Percentiles rank a stretch among this genome's conserved stretches.
Conservation (phyloP, 1,139 yeast genomes). For the Pichia sp. region DNA sequence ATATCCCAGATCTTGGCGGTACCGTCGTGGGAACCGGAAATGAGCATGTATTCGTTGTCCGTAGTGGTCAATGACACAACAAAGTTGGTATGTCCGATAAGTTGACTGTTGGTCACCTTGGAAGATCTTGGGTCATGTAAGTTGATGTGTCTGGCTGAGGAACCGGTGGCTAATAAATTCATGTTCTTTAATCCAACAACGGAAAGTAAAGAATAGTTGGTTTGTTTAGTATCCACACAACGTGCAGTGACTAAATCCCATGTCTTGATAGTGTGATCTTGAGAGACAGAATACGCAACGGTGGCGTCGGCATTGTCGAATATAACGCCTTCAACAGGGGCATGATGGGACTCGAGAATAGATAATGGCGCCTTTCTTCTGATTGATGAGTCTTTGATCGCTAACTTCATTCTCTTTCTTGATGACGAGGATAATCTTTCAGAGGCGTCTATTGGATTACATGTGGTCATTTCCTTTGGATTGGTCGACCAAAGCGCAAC, state of each 20-base stretch:
- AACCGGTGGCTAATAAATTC: constrained; percentile 83
- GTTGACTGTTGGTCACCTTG: constrained; percentile 60
- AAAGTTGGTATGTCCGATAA: constrained; percentile 89
- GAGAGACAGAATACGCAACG: constrained; percentile 92
- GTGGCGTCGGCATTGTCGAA: constrained; percentile 72
- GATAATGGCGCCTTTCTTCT: constrained; percentile 82
- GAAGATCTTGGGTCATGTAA: constrained; percentile 85
- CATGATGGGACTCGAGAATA: constrained; percentile 74
- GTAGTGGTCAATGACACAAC: constrained; percentile 81
- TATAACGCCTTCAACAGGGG: constrained; percentile 82
- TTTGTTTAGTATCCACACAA: constrained; percentile 82
- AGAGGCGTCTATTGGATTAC: constrained; percentile 49
- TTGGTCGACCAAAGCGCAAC: constrained; percentile 89
- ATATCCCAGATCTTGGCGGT: constrained; percentile 96
- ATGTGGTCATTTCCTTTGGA: constrained; percentile 78
- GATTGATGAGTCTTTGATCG: constrained; percentile 71
- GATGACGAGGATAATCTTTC: constrained; percentile 64
- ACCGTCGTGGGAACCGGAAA: constrained; percentile 94
- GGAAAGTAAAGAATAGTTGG: constrained; percentile 84
- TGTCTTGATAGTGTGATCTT: constrained; percentile 91
- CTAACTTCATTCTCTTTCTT: constrained; percentile 84
- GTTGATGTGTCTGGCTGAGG: constrained; percentile 93
- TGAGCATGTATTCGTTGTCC: constrained; percentile 72
- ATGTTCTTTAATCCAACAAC: constrained; percentile 63
- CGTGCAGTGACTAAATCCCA: constrained; percentile 92